Conservation (phyloP, 331 rosid species). For the Cydonia oblonga region DNA sequence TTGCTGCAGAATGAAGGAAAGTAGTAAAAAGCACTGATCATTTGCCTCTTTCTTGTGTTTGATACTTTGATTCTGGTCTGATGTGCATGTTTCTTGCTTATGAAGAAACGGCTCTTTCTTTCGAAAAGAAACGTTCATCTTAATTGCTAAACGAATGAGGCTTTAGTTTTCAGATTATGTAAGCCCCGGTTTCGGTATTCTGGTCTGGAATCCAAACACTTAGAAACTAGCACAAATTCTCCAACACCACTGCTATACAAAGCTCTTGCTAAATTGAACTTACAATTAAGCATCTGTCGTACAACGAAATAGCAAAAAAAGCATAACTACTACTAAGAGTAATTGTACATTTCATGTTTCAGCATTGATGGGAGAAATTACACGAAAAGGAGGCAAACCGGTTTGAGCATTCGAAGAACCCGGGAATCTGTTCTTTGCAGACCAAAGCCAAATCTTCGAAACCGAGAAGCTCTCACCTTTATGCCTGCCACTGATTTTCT, state of each 20-base stretch:
- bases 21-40: neutral
- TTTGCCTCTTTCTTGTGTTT: neutral
- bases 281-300: neutral
- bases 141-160: neutral
- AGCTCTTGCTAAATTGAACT: neutral
- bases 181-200: neutral
- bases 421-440: constrained; percentile 39
- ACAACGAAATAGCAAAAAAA: neutral
- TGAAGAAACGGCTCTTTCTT: neutral
- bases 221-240: neutral
- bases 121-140: neutral
- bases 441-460: constrained; percentile 94
- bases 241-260: neutral
- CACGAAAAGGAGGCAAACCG: constrained; percentile 18
- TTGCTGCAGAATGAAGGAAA: constrained; percentile 1
- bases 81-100: neutral
- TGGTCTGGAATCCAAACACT: neutral
- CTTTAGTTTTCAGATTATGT: too few relatives aligned
- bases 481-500: constrained; percentile 35
- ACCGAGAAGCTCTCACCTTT: constrained; percentile 85
- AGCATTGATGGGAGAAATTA: neutral
- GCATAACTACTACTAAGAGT: neutral
- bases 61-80: neutral
- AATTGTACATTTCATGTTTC: neutral
- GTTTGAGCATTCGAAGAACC: constrained; percentile 24